Evolutionary conservation across 371 early-diverging fungal genomes (phyloP), one percentile per base, ranked within the genome.

Genomic region (Mucor saturninus): DNA sequence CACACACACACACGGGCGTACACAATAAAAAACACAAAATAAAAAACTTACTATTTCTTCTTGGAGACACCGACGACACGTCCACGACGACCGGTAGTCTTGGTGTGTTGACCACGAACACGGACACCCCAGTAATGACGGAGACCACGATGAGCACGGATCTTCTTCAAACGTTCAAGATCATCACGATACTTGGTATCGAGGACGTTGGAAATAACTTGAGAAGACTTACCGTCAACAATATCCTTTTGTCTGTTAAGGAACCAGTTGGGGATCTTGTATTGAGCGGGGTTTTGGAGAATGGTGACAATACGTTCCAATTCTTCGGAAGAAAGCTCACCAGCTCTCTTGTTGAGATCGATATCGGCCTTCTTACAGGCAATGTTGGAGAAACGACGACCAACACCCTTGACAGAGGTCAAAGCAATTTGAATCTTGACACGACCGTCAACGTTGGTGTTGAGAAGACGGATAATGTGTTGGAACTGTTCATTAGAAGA

Each of bases 371-470:
- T 97, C 90, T 97, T 97, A 87, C 95, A 95, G 68, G 97, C 95
- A 75, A 98, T 81, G 92, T 94, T 96, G 81, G 99, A 85, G 85
- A 97, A 97, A 79, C 99, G 92, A 72, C 96, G 92, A 85, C 99
- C 99, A 66, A 98, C 92, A 90, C 99, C 99, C 90, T 93, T 94
- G 84, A 99, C 98, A 79, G 90, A 84, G 64, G 98, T 98, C 80
- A 99, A 83, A 73, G 99, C 98, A 85, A 91, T 95, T 86, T 93
- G 90, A 76, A 97, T 87, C 86, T 95, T 97, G 74, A 88, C 88
- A 80, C 93, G 93, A 73, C 99, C 99, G 81, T 99, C 95, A 77
- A 99, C 92, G 90, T 99, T 99, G 80, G 99, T 99, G 93, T 99
- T 99, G 76, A 96, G 94, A 68, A 99, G 90, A 97, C 99, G 99